phyloP scores from a whole-genome alignment of 805 yeast species.

The Dipodascopsis tothii region DNA sequence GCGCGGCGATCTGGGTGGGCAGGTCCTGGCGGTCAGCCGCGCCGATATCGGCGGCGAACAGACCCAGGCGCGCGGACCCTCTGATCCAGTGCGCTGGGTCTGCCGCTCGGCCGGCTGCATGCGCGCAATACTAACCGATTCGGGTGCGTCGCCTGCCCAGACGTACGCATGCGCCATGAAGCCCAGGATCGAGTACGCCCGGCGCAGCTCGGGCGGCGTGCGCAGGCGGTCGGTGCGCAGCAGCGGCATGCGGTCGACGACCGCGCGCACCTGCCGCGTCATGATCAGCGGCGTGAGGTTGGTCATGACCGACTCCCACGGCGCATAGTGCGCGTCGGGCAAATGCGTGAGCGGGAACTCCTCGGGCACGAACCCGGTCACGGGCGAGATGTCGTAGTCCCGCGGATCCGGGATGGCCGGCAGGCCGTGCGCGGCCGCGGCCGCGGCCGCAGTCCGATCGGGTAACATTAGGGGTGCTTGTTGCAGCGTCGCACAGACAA shows the following conservation, averaged over 20 bases:
- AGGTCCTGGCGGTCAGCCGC: too few relatives aligned
- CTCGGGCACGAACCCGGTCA: constrained; percentile 73
- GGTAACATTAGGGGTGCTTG: too few relatives aligned
- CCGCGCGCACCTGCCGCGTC: constrained; percentile 50
- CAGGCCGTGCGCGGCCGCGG: constrained; percentile 2
- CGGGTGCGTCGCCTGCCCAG: constrained; percentile 68
- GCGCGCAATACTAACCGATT: too few relatives aligned
- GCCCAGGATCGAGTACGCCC: constrained; percentile 75
- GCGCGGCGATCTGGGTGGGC: constrained; percentile 63
- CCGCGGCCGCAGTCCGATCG: too few relatives aligned
- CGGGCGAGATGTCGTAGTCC: constrained; percentile 63
- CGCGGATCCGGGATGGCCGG: constrained; percentile 43
- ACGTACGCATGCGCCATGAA: constrained; percentile 83
- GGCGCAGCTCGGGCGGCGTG: constrained; percentile 49
- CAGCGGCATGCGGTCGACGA: constrained; percentile 60
- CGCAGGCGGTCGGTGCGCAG: constrained; percentile 43
- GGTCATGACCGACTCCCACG: constrained; percentile 68
- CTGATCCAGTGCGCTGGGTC: too few relatives aligned
- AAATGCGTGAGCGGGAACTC: constrained; percentile 53
- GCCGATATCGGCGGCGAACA: too few relatives aligned
- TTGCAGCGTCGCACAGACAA: too few relatives aligned
- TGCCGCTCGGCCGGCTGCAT: too few relatives aligned
- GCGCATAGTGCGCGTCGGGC: constrained; percentile 53
- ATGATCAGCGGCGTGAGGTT: constrained; percentile 68
- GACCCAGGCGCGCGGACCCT: too few relatives aligned